These are phyloP conservation scores for Castanea crenata DNA, from an alignment of 306 rosid genomes.

Conservation along the genomic window DNA sequence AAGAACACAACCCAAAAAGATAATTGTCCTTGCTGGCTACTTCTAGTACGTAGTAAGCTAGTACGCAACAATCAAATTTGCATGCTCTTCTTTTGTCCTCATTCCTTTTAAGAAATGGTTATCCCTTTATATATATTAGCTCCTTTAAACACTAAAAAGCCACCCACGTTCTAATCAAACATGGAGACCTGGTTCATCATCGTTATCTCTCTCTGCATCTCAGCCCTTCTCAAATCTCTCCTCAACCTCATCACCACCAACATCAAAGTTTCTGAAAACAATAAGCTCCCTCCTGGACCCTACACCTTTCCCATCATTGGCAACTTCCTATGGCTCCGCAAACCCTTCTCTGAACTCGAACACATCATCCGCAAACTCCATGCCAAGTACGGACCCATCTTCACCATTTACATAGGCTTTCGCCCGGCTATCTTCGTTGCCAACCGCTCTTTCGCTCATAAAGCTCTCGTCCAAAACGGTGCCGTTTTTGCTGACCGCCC, in stretches of 20 bases:
- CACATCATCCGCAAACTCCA: neutral
- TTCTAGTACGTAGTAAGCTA: too few species aligned
- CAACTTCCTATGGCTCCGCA: neutral
- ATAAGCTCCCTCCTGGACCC: neutral
- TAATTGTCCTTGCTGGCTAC: too few species aligned
- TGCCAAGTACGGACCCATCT: neutral
- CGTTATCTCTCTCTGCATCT: too few species aligned
- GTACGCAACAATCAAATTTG: too few species aligned
- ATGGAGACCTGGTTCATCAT: too few species aligned
- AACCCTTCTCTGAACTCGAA: neutral
- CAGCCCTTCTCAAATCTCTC: neutral
- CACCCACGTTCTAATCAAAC: too few species aligned
- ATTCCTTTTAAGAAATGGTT: too few species aligned
- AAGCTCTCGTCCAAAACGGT: neutral
- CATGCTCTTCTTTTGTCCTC: too few species aligned
- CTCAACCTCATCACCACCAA: neutral
- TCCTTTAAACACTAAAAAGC: too few species aligned
- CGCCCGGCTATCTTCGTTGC: neutral
- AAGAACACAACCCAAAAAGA: too few species aligned
- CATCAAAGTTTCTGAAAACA: neutral
- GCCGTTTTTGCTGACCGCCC: slow-evolving; percentile 1
- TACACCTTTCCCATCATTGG: neutral
- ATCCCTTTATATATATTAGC: too few species aligned
- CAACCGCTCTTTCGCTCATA: neutral
- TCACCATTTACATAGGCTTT: neutral